A percentile compares a stretch with the other conserved stretches of the same genome.
These are phyloP conservation scores for Adansonia digitata DNA, from an alignment of 345 rosid genomes.

Conservation along the genomic window DNA sequence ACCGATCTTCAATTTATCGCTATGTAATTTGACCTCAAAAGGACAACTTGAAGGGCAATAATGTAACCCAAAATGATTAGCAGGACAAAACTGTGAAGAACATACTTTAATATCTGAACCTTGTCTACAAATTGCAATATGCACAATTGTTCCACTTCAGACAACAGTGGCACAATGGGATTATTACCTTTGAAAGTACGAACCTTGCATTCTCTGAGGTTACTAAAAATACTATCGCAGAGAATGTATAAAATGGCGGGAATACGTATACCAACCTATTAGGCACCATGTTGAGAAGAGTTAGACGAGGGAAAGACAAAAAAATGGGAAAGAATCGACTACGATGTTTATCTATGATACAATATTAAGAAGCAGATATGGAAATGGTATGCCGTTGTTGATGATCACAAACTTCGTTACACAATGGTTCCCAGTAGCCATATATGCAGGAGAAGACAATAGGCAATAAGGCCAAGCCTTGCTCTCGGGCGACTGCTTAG, in stretches of 20 bases:
- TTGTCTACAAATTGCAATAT: not conserved
- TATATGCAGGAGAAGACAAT: conserved; percentile 70
- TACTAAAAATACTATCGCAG: conserved; percentile 32
- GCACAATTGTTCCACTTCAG: not conserved
- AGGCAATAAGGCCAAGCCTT: conserved; percentile 69
- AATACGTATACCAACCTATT: conserved; percentile 15
- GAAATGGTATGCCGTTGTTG: too few species aligned
- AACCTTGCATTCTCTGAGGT: conserved; percentile 29
- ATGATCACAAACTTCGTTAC: conserved; percentile 23
- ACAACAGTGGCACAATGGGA: not conserved
- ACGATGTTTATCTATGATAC: conserved; percentile 19
- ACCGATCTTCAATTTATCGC: not conserved
- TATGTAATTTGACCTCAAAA: too few species aligned
- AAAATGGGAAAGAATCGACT: conserved; percentile 7
- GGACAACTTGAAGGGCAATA: too few species aligned
- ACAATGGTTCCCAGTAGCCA: conserved; percentile 79
- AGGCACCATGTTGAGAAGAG: not conserved
- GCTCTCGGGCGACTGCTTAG: conserved; percentile 79
- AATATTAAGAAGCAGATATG: not conserved
- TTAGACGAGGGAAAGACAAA: not conserved
- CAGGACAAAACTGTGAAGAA: not conserved
- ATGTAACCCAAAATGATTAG: not conserved
- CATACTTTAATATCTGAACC: not conserved
- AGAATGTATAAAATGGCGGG: conserved; percentile 17
- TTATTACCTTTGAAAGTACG: conserved; percentile 1